These are phyloP conservation scores for Entonaema liquescens DNA, from an alignment of 495 filamentous ascomycete genomes.

Conservation along the genomic window DNA sequence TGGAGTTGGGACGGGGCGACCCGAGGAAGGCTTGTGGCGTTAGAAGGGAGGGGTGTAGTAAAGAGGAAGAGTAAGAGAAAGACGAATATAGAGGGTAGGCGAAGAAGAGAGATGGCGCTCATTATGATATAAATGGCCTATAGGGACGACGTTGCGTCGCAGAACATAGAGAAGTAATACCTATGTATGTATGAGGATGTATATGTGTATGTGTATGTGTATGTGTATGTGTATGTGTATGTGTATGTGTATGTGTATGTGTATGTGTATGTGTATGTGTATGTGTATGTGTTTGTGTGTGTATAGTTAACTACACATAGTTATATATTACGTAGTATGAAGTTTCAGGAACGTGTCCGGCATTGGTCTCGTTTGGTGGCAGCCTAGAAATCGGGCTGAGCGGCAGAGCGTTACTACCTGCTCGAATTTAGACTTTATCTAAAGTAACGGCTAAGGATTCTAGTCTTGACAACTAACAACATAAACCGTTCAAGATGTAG, in stretches of 20 bases:
- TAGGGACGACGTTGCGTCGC: constrained; percentile 12
- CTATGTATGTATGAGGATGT: constrained; percentile 1
- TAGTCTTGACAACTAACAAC: background rate
- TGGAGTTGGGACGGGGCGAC: constrained; percentile 1
- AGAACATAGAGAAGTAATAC: constrained; percentile 15
- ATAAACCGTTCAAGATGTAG: constrained; percentile 10
- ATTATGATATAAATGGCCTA: constrained; percentile 16
- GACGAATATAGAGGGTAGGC: constrained; percentile 5
- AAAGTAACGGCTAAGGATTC: constrained; percentile 3
- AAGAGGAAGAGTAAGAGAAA: constrained; percentile 16
- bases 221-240: too few species aligned
- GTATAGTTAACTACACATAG: background rate
- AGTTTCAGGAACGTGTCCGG: background rate
- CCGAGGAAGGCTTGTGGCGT: constrained; percentile 23
- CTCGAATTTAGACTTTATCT: constrained; percentile 12
- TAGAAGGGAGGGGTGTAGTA: constrained; percentile 9
- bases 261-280: background rate
- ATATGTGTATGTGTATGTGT: too few species aligned
- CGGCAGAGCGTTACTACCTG: background rate
- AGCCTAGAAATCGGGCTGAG: constrained; percentile 3
- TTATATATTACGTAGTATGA: background rate
- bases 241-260: background rate
- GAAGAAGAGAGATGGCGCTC: constrained; percentile 11
- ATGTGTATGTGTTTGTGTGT: background rate
- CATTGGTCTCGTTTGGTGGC: background rate